Percentiles rank a stretch among this genome's conserved stretches.
Evolutionary conservation across 352 stramenopile genomes (phyloP).

Genomic region (Elongisporangium senticosum): DNA sequence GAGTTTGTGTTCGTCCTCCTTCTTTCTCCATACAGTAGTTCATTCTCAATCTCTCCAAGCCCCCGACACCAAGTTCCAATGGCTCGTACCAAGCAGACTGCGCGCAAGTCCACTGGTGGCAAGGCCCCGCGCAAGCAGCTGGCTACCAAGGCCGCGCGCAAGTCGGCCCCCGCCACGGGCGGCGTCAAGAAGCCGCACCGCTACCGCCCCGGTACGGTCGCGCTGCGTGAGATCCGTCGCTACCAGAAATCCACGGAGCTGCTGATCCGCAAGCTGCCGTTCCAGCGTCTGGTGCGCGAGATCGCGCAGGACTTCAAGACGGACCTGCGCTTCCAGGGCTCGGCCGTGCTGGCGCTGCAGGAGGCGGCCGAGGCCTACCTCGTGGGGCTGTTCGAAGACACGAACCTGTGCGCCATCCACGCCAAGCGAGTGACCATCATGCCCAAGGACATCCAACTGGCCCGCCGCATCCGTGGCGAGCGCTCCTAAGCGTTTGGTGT

Average conservation of each 20-base stretch:
- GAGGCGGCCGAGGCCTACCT: constrained; percentile 86
- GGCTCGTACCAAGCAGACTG: constrained; percentile 96
- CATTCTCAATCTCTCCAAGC: too few relatives aligned
- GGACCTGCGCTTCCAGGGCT: constrained; percentile 85
- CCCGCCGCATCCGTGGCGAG: constrained; percentile 88
- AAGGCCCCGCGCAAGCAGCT: constrained; percentile 95
- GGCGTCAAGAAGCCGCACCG: constrained; percentile 92
- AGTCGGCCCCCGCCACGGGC: constrained; percentile 86
- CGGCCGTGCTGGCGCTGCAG: constrained; percentile 80
- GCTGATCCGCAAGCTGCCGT: constrained; percentile 94
- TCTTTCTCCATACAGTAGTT: too few relatives aligned
- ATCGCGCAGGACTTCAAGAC: constrained; percentile 87
- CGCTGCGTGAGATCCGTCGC: constrained; percentile 95
- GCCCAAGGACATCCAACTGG: constrained; percentile 94
- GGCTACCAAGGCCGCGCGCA: constrained; percentile 90
- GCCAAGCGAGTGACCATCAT: constrained; percentile 94
- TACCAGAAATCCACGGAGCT: constrained; percentile 97
- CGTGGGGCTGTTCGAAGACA: constrained; percentile 85
- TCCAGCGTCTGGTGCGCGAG: constrained; percentile 93
- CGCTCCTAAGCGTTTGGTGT: constrained; percentile 49
- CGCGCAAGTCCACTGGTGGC: constrained; percentile 92
- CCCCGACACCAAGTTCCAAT: constrained; percentile 51
- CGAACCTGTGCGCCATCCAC: constrained; percentile 93
- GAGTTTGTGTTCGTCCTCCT: too few relatives aligned
- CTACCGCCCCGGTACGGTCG: constrained; percentile 82